Evolutionary conservation across 805 yeast species (phyloP).

Genomic region (Starmerella stellata): DNA sequence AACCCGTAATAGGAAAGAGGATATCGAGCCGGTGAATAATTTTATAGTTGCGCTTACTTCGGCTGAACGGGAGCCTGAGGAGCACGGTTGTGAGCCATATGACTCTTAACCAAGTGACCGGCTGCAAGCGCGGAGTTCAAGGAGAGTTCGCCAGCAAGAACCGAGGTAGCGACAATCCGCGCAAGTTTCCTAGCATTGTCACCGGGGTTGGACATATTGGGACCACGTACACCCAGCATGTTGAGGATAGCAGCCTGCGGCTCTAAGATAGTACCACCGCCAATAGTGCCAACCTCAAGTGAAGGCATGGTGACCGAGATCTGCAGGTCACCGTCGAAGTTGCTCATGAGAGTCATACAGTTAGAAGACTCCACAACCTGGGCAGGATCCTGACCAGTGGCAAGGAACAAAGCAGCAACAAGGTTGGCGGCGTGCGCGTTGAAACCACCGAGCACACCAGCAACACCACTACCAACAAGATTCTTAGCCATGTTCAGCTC

Average conservation of each 20-base stretch:
- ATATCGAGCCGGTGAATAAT: too few species aligned
- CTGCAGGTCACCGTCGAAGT: constrained; percentile 58
- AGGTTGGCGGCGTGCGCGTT: constrained; percentile 96
- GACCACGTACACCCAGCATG: constrained; percentile 84
- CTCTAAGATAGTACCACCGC: constrained; percentile 95
- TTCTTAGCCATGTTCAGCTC: constrained; percentile 79
- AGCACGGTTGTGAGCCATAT: constrained; percentile 84
- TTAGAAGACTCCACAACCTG: constrained; percentile 95
- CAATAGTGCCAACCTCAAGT: constrained; percentile 96
- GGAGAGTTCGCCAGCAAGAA: constrained; percentile 88
- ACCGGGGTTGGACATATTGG: constrained; percentile 86
- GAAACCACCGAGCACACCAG: constrained; percentile 94
- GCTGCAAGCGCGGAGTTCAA: constrained; percentile 93
- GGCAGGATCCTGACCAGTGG: constrained; percentile 99
- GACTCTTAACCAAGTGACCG: constrained; percentile 94
- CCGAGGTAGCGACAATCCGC: constrained; percentile 79
- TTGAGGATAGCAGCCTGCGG: constrained; percentile 96
- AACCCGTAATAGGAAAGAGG: too few species aligned
- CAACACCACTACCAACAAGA: constrained; percentile 92
- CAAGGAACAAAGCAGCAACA: constrained; percentile 83
- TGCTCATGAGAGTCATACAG: constrained; percentile 90
- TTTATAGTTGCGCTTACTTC: neutral
- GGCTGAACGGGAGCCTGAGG: neutral
- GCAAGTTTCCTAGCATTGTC: constrained; percentile 89
- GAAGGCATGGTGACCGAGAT: constrained; percentile 98